A percentile compares a stretch with the other conserved stretches of the same genome.
Evolutionary conservation across 805 yeast genomes (phyloP).

Genomic region (Starmerella potacharoeniae): DNA sequence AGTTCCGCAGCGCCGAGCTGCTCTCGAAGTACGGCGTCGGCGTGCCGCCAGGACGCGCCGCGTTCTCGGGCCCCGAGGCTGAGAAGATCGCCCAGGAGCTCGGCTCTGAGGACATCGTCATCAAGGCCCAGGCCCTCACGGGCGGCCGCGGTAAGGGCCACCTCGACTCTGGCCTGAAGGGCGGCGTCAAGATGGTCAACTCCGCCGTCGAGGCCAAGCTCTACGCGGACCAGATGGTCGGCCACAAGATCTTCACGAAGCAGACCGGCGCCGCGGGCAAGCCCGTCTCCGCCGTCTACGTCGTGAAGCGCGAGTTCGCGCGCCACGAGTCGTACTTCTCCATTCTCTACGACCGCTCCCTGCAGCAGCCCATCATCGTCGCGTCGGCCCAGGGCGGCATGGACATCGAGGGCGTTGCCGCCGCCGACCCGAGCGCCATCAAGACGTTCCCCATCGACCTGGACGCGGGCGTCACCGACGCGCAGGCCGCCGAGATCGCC

Average conservation of each 20-base stretch:
- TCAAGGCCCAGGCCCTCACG: conserved; percentile 96
- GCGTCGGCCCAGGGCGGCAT: conserved; percentile 98
- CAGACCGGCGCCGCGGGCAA: conserved; percentile 98
- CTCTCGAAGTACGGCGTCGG: conserved; percentile 75
- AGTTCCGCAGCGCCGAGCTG: conserved; percentile 85
- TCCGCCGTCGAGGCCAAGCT: conserved; percentile 78
- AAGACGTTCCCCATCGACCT: conserved; percentile 73
- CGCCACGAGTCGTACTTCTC: conserved; percentile 92
- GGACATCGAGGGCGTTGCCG: conserved; percentile 99
- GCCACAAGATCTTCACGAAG: conserved; percentile 89
- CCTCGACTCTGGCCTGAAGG: conserved; percentile 88
- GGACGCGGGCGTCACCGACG: conserved; percentile 67
- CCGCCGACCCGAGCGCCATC: conserved; percentile 80
- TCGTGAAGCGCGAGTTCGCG: conserved; percentile 90
- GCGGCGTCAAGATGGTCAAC: conserved; percentile 87
- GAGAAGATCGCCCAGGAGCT: conserved; percentile 66
- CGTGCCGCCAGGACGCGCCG: conserved; percentile 85
- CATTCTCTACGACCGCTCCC: conserved; percentile 84
- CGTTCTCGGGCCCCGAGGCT: conserved; percentile 83
- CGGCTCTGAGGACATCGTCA: conserved; percentile 66
- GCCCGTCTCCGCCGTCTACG: conserved; percentile 89
- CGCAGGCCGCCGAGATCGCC: conserved; percentile 66
- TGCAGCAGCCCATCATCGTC: conserved; percentile 83
- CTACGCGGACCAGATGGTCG: conserved; percentile 78
- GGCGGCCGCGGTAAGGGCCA: conserved; percentile 99